A percentile compares a stretch with the other conserved stretches of the same genome.
Evolutionary conservation across 2,329 filamentous ascomycete genomes (phyloP).

Genomic region (Aspergillus calidoustus): DNA sequence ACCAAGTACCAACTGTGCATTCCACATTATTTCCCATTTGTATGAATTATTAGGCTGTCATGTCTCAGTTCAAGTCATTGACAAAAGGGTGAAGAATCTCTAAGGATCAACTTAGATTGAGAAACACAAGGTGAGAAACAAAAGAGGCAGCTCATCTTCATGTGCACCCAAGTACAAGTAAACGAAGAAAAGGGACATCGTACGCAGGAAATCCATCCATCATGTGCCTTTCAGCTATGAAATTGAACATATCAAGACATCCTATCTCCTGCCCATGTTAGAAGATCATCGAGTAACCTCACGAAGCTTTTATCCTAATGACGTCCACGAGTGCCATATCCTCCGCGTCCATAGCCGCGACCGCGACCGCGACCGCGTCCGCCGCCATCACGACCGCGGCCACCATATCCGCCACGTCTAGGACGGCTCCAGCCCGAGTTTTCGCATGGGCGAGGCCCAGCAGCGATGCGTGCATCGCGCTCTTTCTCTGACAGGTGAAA

Average conservation of each 20-base stretch:
- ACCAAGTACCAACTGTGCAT: not conserved
- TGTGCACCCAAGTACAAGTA: not conserved
- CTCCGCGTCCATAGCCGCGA: conserved; percentile 3
- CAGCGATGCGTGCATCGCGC: conserved; percentile 60
- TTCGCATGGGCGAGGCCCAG: conserved; percentile 56
- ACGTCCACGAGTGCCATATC: not conserved
- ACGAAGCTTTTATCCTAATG: not conserved
- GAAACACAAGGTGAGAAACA: not conserved
- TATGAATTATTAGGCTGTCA: not conserved
- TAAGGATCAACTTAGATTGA: not conserved
- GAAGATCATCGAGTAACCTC: not conserved
- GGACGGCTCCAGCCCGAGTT: conserved; percentile 16
- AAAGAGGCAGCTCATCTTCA: not conserved
- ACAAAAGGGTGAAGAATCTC: not conserved
- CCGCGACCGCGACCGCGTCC: conserved; percentile 28
- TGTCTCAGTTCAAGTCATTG: not conserved
- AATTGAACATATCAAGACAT: not conserved
- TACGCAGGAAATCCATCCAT: not conserved
- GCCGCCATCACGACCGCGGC: conserved; percentile 28
- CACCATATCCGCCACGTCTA: conserved; percentile 27
- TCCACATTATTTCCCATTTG: not conserved
- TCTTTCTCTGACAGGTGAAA: conserved; percentile 77
- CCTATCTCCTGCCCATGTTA: not conserved
- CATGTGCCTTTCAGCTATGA: not conserved
- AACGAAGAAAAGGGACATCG: not conserved